These are phyloP conservation scores for Exophiala xenobiotica DNA, from an alignment of 2,329 filamentous ascomycete species.

Conservation along the genomic window DNA sequence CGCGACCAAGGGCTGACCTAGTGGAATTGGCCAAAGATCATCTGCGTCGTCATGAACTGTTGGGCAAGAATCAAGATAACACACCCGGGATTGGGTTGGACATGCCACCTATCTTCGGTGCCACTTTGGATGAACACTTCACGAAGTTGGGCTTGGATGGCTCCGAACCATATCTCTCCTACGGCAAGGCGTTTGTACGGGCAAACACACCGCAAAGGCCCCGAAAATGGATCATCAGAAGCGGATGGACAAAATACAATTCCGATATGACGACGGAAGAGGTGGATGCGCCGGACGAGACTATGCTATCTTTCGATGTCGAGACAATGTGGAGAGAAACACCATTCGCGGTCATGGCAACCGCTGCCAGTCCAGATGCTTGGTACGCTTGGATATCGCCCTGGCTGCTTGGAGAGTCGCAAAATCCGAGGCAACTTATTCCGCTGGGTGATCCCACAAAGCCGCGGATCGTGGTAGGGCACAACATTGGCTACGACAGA, in stretches of 20 bases:
- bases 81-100: slow-evolving; percentile 77
- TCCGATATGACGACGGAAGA: slow-evolving; percentile 68
- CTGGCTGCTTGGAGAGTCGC: slow-evolving; percentile 82
- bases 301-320: slow-evolving; percentile 87
- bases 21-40: slow-evolving; percentile 80
- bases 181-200: slow-evolving; percentile 72
- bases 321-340: slow-evolving; percentile 96
- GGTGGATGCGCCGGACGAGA: slow-evolving; percentile 74
- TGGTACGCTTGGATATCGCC: slow-evolving; percentile 99
- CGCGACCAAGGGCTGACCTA: slow-evolving; percentile 65
- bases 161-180: slow-evolving; percentile 76
- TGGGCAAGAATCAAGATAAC: slow-evolving; percentile 85
- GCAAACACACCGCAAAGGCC: slow-evolving; percentile 59
- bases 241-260: slow-evolving; percentile 94
- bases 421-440: slow-evolving; percentile 75
- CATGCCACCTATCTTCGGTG: slow-evolving; percentile 74
- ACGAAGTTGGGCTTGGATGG: slow-evolving; percentile 80
- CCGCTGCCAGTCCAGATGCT: slow-evolving; percentile 79
- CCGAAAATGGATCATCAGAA: slow-evolving; percentile 72
- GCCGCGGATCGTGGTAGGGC: slow-evolving; percentile 79
- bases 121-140: slow-evolving; percentile 90
- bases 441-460: slow-evolving; percentile 75
- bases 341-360: slow-evolving; percentile 94
- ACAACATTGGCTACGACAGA: slow-evolving; percentile 94
- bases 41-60: slow-evolving; percentile 76